These are phyloP conservation scores for Diplogelasinospora grovesii DNA, from an alignment of 495 filamentous ascomycete genomes.

Conservation along the genomic window DNA sequence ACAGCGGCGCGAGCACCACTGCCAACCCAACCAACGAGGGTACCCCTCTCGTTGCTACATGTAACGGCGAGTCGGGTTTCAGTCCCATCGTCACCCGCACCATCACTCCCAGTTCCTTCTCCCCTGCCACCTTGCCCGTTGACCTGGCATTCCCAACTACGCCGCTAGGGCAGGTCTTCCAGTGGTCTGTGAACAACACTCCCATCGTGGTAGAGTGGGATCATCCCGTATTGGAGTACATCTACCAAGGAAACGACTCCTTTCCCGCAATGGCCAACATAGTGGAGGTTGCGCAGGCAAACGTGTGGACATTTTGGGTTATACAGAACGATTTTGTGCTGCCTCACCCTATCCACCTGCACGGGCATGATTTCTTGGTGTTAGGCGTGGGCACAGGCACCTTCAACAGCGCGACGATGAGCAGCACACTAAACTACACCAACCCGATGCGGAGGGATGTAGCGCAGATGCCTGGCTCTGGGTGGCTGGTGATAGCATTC, in stretches of 20 bases:
- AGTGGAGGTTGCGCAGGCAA: slow-evolving; percentile 21
- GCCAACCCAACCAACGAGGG: slow-evolving; percentile 19
- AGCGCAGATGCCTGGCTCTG: slow-evolving; percentile 33
- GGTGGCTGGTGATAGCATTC: slow-evolving; percentile 38
- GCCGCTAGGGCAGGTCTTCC: slow-evolving; percentile 18
- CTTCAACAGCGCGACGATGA: slow-evolving; percentile 25
- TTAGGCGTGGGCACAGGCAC: slow-evolving; percentile 38
- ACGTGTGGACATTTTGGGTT: slow-evolving; percentile 27
- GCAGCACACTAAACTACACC: slow-evolving; percentile 25
- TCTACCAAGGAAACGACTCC: slow-evolving; percentile 23
- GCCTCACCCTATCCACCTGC: slow-evolving; percentile 49
- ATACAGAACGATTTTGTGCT: slow-evolving; percentile 28
- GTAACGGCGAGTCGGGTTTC: slow-evolving; percentile 20
- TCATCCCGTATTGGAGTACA: slow-evolving; percentile 26
- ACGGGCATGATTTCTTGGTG: slow-evolving; percentile 54
- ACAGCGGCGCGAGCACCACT: slow-evolving; percentile 16
- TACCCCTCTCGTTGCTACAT: slow-evolving; percentile 12
- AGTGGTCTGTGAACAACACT: slow-evolving; percentile 28
- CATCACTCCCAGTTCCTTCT: slow-evolving; percentile 6
- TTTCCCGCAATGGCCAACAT: slow-evolving; percentile 26
- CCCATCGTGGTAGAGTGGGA: slow-evolving; percentile 31
- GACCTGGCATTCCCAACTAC: slow-evolving; percentile 5
- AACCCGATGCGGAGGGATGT: slow-evolving; percentile 32
- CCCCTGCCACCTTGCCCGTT: slow-evolving; percentile 11
- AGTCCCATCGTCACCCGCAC: slow-evolving; percentile 17